Conservation (phyloP, 2,329 filamentous ascomycete species). For the Penicillium decumbens region DNA sequence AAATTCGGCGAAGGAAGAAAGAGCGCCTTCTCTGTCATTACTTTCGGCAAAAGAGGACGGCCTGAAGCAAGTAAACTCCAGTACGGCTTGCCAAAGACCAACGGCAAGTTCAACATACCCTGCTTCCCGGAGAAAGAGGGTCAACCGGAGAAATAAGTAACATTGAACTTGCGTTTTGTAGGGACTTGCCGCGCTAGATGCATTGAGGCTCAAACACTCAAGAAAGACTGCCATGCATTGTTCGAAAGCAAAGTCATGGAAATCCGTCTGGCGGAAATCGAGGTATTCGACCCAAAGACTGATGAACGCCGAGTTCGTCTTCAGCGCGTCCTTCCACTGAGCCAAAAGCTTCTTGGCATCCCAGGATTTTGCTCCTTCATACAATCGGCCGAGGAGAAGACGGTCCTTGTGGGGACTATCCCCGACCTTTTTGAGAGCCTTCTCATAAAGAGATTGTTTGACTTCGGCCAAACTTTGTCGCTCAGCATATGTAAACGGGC, state of each 20-base stretch:
- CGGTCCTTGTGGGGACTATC: slow-evolving; percentile 49
- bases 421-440: slow-evolving; percentile 61
- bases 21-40: slow-evolving; percentile 8
- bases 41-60: slow-evolving; percentile 39
- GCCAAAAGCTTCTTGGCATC: slow-evolving; percentile 55
- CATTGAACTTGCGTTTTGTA: slow-evolving; percentile 46
- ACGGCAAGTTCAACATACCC: slow-evolving; percentile 74
- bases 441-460: slow-evolving; percentile 72
- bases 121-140: slow-evolving; percentile 66
- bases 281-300: slow-evolving; percentile 69
- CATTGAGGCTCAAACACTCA: slow-evolving; percentile 50
- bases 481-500: slow-evolving; percentile 56
- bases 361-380: slow-evolving; percentile 72
- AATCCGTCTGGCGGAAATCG: slow-evolving; percentile 65
- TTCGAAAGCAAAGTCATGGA: slow-evolving; percentile 64
- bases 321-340: slow-evolving; percentile 62
- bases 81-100: slow-evolving; percentile 74
- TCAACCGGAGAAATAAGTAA: slow-evolving; percentile 71
- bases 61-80: slow-evolving; percentile 66
- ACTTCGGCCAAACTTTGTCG: slow-evolving; percentile 68
- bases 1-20: slow-evolving; percentile 61
- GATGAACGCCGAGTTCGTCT: slow-evolving; percentile 54
- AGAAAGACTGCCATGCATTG: slow-evolving; percentile 57
- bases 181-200: slow-evolving; percentile 10
- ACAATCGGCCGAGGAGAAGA: slow-evolving; percentile 65